These are phyloP conservation scores for Dioscorea cayenensis DNA, from an alignment of 116 monocot genomes.

Conservation along the genomic window DNA sequence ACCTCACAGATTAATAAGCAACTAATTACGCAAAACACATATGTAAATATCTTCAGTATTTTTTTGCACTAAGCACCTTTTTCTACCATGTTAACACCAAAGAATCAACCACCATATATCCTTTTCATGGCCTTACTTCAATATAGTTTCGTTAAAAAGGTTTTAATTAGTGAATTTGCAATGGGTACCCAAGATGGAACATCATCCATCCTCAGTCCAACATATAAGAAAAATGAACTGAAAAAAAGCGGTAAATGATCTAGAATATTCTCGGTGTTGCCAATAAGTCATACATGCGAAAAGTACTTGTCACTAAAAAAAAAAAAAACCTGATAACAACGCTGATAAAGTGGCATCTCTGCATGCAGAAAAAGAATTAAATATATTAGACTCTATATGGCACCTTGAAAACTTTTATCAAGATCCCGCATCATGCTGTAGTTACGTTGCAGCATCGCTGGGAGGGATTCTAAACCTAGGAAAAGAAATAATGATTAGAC, in stretches of 20 bases:
- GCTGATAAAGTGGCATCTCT: not conserved
- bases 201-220: not conserved
- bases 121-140: too few relatives aligned
- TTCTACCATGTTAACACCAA: too few relatives aligned
- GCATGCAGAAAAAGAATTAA: not conserved
- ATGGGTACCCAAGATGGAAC: too few relatives aligned
- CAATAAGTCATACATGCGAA: not conserved
- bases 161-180: too few relatives aligned
- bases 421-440: constrained; percentile 45
- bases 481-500: not conserved
- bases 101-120: too few relatives aligned
- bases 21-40: not conserved
- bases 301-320: not conserved
- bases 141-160: too few relatives aligned
- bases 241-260: not conserved
- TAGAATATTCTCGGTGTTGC: not conserved
- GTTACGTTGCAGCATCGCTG: constrained; percentile 36
- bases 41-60: not conserved
- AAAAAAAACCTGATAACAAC: not conserved
- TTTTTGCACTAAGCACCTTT: not conserved
- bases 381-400: not conserved
- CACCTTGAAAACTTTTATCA: constrained; percentile 49
- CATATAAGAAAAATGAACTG: not conserved
- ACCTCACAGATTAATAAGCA: not conserved
- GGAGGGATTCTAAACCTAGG: constrained; percentile 41